Evolutionary conservation across 768 basidiomycete species (phyloP), one percentile per base, ranked within the genome.

Genomic region (Lactifluus pinguis): DNA sequence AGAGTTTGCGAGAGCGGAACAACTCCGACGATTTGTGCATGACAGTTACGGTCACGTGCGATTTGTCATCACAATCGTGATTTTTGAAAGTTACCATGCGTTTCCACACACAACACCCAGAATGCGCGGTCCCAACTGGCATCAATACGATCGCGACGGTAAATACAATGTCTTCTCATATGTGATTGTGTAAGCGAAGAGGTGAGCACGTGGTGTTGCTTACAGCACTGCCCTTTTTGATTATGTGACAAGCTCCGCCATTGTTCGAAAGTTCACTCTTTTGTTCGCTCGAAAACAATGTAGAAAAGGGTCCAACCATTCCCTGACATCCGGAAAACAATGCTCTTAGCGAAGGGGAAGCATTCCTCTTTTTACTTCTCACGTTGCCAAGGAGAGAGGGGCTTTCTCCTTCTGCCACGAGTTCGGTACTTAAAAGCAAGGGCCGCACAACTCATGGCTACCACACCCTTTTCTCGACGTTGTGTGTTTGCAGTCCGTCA

Each of bases 381-480:
- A 44, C 56, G 61, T 62, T 62, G 49, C 57, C 57, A 62, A 62
- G 61, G 57, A 52, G 57, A 62, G 57, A 52, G 57, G 58, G 34
- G 45, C 25, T 30, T 30, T 48, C 34, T 50, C 25, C 48, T n/a
- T n/a, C n/a, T 49, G 47, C 57, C 61, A 58, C 52, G 61, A 48
- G 21, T 41, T 54, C 39, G 57, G 56, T 62, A 62, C 61, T 58
- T 62, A 62, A 25, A 25, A 62, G 38, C 56, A 39, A 19, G 45
- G 32, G 17, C 56, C 38, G 48, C 50, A 55, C 6, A 2, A 41
- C 57, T 57, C 61, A 58, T 62, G 61, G 61, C 38, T 15, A 52
- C 56, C 61, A 62, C 57, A 57, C 61, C 57, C 30, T 54, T 25
- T 53, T 7, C 57, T 53, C 32, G 57, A 53, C 51, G 57, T 58